Evolutionary conservation across 371 early-diverging fungal genomes (phyloP).

Genomic region (Apophysomyces trapeziformis): DNA sequence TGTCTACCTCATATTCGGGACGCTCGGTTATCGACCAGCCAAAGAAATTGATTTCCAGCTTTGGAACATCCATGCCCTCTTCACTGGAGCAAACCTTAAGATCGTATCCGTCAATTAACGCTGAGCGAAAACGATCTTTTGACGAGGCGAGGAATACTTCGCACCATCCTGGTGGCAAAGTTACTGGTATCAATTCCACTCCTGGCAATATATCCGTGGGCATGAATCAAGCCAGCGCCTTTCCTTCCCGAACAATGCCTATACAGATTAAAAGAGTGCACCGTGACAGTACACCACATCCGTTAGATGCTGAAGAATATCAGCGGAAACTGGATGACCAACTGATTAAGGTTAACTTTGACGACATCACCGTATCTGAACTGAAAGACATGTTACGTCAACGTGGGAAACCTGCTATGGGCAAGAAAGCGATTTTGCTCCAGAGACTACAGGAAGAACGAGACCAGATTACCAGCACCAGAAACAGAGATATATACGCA

Average conservation of each 20-base stretch:
- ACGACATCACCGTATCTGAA: constrained; percentile 71
- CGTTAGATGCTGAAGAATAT: constrained; percentile 53
- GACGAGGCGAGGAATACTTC: constrained; percentile 11
- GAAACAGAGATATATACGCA: constrained; percentile 19
- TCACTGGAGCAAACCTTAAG: neutral
- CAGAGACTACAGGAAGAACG: constrained; percentile 59
- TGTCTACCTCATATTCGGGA: constrained; percentile 1
- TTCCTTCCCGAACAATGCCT: constrained; percentile 35
- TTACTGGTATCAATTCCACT: neutral
- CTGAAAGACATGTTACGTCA: constrained; percentile 70
- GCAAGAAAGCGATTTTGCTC: constrained; percentile 56
- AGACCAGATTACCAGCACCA: constrained; percentile 36
- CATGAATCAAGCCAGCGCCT: constrained; percentile 9
- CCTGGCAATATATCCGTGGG: neutral
- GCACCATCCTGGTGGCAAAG: neutral
- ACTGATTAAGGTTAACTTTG: constrained; percentile 63
- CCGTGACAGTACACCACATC: constrained; percentile 15
- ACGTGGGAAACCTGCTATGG: constrained; percentile 43
- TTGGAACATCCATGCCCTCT: constrained; percentile 2
- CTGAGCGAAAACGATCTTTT: constrained; percentile 9
- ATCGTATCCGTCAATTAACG: neutral
- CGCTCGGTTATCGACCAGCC: neutral
- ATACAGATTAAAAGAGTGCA: constrained; percentile 34
- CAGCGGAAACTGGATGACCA: constrained; percentile 58
- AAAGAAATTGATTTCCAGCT: neutral